Evolutionary conservation across 768 basidiomycete species (phyloP).

Genomic region (Auriscalpium orientale): DNA sequence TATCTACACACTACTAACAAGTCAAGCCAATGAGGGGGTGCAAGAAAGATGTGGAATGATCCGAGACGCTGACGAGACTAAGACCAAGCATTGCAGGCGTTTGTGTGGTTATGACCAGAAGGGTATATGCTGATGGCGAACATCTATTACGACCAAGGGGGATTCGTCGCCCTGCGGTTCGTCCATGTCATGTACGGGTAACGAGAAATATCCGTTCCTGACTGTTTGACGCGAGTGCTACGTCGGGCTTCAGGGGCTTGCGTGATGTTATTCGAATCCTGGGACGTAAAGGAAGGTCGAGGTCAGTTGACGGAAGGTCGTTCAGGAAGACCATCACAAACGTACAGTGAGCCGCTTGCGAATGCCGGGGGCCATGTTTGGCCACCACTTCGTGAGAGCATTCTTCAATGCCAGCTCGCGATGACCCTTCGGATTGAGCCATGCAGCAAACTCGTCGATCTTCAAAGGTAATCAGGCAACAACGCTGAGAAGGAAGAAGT

Average conservation of each 20-base stretch:
- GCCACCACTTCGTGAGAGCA: slow-evolving; percentile 74
- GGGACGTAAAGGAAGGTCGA: neutral
- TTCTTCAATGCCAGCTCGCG: slow-evolving; percentile 80
- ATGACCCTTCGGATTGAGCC: slow-evolving; percentile 89
- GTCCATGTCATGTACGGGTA: slow-evolving; percentile 88
- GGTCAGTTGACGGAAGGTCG: slow-evolving; percentile 3
- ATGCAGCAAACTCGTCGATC: slow-evolving; percentile 77
- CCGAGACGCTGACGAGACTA: too few relatives aligned
- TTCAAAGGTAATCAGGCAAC: slow-evolving; percentile 24
- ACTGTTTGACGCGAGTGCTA: slow-evolving; percentile 55
- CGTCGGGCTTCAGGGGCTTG: slow-evolving; percentile 76
- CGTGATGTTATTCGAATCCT: slow-evolving; percentile 67
- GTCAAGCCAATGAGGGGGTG: too few relatives aligned
- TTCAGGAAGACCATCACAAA: slow-evolving; percentile 11
- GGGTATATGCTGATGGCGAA: slow-evolving; percentile 3
- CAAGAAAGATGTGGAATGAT: too few relatives aligned
- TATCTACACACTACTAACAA: too few relatives aligned
- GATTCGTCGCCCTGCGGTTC: slow-evolving; percentile 62
- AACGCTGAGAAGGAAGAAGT: too few relatives aligned
- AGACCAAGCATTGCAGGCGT: too few relatives aligned
- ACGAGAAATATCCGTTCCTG: slow-evolving; percentile 56
- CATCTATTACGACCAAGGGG: slow-evolving; percentile 15
- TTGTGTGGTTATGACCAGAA: neutral
- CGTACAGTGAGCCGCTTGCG: slow-evolving; percentile 68
- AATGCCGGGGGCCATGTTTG: slow-evolving; percentile 73